Base-by-base conservation (phyloP, 1,139 yeast species). In the Taphrina confusa region DNA sequence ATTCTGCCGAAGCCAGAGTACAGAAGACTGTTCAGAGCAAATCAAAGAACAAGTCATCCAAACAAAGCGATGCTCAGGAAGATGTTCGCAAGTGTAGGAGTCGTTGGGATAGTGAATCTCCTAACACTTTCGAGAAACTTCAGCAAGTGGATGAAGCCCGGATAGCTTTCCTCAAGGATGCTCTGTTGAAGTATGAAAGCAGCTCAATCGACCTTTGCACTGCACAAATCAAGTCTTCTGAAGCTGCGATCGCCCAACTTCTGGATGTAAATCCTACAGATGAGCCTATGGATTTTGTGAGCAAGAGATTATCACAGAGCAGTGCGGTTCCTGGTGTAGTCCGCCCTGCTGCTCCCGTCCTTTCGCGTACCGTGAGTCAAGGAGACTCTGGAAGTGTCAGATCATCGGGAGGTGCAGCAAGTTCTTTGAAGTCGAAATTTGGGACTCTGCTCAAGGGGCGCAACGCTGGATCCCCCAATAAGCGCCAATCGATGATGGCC, bases 31-130 rank as follows among this genome's bases (percentile, higher is more conserved):
- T 27, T 5, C 40, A 45, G 36, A 46, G 54, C 28, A 56, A 56
- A 25, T 46, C 54, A 11, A 56, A 56, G 33, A 56, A 56, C 47
- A 56, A 34, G 23, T 36, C 54, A 9, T 37, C 36, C 22, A 56
- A 56, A 33, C 45, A 28, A 30, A 37, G 28, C n/a, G 60, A 56
- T n/a, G 60, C 60, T 5, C 46, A 46, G n/a, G 44, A 37, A 27
- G 54, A 56, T 11, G 20, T 34, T 5, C 34, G 31, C 4, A 36
- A 25, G 12, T 64, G 70, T 20, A 68, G 67, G 23, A 69, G 69
- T 50, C 61, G 59, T 54, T 90, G 96, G 95, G 85, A 83, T 65
- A 76, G 80, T 62, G 84, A 84, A 70, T 92, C 95, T 0, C 94
- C 96, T 1, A 82, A 79, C 65, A 81, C 85, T 39, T 85, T 88